Percentiles rank a stretch among this genome's conserved stretches.
Conservation (phyloP, 2,329 filamentous ascomycete species). For the Aspergillus ochraceus region DNA sequence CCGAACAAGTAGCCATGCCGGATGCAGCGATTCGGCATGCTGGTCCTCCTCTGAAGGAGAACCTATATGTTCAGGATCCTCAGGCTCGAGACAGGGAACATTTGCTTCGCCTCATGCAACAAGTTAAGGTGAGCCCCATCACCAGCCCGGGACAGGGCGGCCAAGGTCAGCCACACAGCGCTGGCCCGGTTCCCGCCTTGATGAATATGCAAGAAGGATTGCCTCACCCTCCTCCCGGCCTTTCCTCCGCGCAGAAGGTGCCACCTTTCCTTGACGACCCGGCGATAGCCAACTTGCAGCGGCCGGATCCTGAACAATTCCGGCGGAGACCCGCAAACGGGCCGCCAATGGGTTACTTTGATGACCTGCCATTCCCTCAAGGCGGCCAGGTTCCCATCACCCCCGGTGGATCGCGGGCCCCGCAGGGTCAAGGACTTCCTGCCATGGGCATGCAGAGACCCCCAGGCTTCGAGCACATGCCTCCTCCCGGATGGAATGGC, state of each 20-base stretch:
- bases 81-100: slow-evolving; percentile 71
- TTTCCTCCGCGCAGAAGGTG: slow-evolving; percentile 35
- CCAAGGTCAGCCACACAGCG: slow-evolving; percentile 29
- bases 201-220: slow-evolving; percentile 39
- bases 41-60: slow-evolving; percentile 27
- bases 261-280: slow-evolving; percentile 45
- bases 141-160: slow-evolving; percentile 24
- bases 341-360: slow-evolving; percentile 41
- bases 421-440: slow-evolving; percentile 34
- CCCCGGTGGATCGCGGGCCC: slow-evolving; percentile 33
- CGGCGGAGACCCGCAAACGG: slow-evolving; percentile 40
- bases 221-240: slow-evolving; percentile 35
- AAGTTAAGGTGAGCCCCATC: slow-evolving; percentile 42
- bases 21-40: slow-evolving; percentile 24
- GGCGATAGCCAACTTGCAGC: slow-evolving; percentile 43
- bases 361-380: slow-evolving; percentile 41
- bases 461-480: slow-evolving; percentile 45
- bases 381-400: slow-evolving; percentile 36
- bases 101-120: slow-evolving; percentile 79
- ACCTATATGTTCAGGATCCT: slow-evolving; percentile 37
- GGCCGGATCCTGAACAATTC: slow-evolving; percentile 39
- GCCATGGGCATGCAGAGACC: slow-evolving; percentile 45
- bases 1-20: slow-evolving; percentile 32
- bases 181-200: slow-evolving; percentile 33
- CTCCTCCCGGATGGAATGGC: slow-evolving; percentile 41